Evolutionary conservation across 139 green algal species (phyloP), one percentile per base, ranked within the genome.

Genomic region (Tetraselmis striata): DNA sequence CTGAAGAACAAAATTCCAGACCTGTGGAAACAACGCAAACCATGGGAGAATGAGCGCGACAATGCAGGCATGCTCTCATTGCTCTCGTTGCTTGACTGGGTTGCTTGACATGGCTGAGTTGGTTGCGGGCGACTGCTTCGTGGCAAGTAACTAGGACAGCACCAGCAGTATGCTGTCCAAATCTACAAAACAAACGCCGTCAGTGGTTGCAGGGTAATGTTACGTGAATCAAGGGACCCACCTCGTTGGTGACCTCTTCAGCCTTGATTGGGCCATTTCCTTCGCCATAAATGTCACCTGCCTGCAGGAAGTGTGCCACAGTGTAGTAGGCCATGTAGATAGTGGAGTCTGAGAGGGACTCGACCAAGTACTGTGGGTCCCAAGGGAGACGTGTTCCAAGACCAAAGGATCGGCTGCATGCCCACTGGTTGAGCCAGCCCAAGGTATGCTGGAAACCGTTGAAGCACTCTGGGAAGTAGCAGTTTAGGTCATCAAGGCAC

Each of bases 291-390:
- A 99, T 95, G 86, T 99, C 92, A 25, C 93, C 94, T 29, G 30
- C 84, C 88, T 96, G 93, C 32, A 97, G 87, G 59, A 95, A 81
- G 86, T 97, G 94, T 76, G 94, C 93, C 27, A 98, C 88, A 2
- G 94, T 97, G 93, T 99, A 99, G 91, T 97, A 99, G 23, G 97
- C 97, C 97, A 99, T 99, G 93, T 99, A 99, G 86, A 99, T 96
- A 74, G 97, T 99, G 75, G 92, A 98, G 87, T 99, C 97, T 1
- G 95, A 98, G 1, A 99, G 89, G 1, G 94, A 98, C 92, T 99
- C 97, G 58, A 99, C 94, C 2, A 99, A 91, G 85, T 94, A 99
- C 81, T 97, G 88, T 26, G 92, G 87, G 85, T 99, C 97, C 95
- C 95, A 99, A 0, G 97, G 97, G 77, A 99, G 83, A 74, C 92